These are phyloP conservation scores for Furcasterigmium furcatum DNA, from an alignment of 2,329 filamentous ascomycete species.

Conservation along the genomic window DNA sequence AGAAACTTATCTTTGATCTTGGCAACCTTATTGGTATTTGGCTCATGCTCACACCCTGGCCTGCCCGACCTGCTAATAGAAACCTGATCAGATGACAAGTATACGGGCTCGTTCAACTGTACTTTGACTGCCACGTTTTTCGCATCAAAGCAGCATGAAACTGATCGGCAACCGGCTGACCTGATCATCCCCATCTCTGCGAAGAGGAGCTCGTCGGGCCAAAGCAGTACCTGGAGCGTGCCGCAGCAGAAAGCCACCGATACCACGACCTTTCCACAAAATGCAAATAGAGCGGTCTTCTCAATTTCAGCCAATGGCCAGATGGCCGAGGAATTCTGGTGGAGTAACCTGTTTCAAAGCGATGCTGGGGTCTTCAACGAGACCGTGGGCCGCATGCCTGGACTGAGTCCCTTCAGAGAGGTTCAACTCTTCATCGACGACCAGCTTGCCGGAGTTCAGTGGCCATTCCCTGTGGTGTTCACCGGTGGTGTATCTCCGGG, in stretches of 20 bases:
- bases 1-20: constrained; percentile 78
- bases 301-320: constrained; percentile 78
- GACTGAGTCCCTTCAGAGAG: constrained; percentile 73
- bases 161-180: constrained; percentile 45
- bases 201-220: constrained; percentile 41
- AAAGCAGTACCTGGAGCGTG: constrained; percentile 64
- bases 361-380: constrained; percentile 56
- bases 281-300: constrained; percentile 67
- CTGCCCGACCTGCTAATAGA: neutral
- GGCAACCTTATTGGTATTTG: constrained; percentile 60
- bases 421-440: constrained; percentile 75
- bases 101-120: constrained; percentile 71
- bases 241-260: constrained; percentile 60
- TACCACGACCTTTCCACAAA: constrained; percentile 59
- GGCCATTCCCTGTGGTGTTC: constrained; percentile 81
- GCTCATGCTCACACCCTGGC: neutral
- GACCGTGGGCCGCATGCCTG: constrained; percentile 56
- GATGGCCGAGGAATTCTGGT: constrained; percentile 80
- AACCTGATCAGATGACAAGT: constrained; percentile 44
- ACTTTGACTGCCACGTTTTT: constrained; percentile 75
- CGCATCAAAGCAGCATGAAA: constrained; percentile 10
- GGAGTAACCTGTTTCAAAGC: constrained; percentile 68
- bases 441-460: constrained; percentile 68
- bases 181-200: constrained; percentile 66
- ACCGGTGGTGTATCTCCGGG: constrained; percentile 76